Conservation (phyloP, 1,284 basidiomycete species). For the Erythrobasidium hasegawianum region DNA sequence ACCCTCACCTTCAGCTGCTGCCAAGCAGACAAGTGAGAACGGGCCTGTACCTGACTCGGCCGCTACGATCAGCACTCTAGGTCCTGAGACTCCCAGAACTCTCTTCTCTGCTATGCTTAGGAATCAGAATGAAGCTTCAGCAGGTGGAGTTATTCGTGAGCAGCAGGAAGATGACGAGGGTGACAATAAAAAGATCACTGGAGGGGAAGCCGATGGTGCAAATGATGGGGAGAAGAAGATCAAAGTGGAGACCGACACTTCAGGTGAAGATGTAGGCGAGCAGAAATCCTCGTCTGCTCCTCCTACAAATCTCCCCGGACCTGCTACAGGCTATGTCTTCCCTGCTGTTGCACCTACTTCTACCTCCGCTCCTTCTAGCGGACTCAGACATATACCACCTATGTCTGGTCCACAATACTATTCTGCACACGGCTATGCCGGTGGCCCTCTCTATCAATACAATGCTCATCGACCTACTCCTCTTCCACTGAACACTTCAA, state of each 20-base stretch:
- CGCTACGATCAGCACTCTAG: conserved; percentile 10
- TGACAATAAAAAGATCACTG: not conserved
- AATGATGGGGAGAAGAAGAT: not conserved
- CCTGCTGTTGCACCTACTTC: conserved; percentile 3
- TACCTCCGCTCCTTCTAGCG: not conserved
- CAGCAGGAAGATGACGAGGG: not conserved
- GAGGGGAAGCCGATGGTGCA: not conserved
- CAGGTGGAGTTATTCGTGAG: not conserved
- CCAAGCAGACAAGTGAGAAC: not conserved
- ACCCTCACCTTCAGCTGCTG: not conserved
- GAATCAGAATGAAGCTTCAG: not conserved
- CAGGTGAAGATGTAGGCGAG: not conserved
- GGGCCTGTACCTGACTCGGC: conserved; percentile 11
- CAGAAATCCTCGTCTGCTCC: not conserved
- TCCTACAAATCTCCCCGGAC: conserved; percentile 8
- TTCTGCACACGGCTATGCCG: not conserved
- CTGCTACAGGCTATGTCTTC: conserved; percentile 21
- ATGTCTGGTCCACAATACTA: not conserved
- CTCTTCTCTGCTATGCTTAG: conserved; percentile 6
- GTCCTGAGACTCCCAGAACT: conserved; percentile 17
- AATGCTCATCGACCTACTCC: conserved; percentile 11
- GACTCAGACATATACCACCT: not conserved
- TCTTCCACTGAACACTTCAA: not conserved
- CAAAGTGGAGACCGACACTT: not conserved
- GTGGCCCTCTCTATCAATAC: not conserved